Evolutionary conservation across 2,329 filamentous ascomycete genomes (phyloP).

Genomic region (Diplodia seriata): DNA sequence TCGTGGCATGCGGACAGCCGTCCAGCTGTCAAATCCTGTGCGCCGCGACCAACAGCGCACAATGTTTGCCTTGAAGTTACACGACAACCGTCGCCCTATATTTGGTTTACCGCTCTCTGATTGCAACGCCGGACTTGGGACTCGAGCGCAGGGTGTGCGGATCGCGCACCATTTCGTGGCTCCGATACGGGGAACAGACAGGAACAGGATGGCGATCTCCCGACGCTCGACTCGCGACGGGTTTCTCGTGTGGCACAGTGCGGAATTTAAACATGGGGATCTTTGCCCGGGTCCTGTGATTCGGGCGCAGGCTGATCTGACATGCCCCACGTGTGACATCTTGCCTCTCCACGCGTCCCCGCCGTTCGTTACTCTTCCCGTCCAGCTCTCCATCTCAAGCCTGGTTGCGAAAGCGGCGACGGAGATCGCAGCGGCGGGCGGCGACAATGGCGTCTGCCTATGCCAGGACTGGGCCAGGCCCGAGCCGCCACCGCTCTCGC

Average conservation of each 20-base stretch:
- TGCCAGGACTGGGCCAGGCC: background rate
- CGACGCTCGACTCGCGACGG: background rate
- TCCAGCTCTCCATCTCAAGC: too few relatives aligned
- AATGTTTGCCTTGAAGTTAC: background rate
- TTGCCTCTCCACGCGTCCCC: background rate
- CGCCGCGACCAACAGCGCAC: background rate
- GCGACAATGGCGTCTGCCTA: background rate
- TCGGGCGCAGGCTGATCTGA: conserved; percentile 6
- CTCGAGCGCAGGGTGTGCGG: background rate
- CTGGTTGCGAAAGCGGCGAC: background rate
- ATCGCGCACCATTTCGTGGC: too few relatives aligned
- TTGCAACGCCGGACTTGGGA: too few relatives aligned
- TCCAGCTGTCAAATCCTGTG: background rate
- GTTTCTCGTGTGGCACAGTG: background rate
- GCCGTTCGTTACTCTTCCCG: background rate
- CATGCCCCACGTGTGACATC: conserved; percentile 17
- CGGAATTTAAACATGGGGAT: conserved; percentile 5
- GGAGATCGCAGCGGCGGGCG: background rate
- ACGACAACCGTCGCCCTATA: background rate
- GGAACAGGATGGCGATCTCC: conserved; percentile 7
- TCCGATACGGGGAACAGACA: too few relatives aligned
- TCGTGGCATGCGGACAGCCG: conserved; percentile 9
- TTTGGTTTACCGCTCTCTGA: background rate
- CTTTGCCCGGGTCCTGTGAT: background rate
- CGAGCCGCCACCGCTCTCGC: conserved; percentile 1